A percentile compares a stretch with the other conserved stretches of the same genome.
phyloP scores from a whole-genome alignment of 176 grass and related monocot genomes.

The Bromus sterilis region DNA sequence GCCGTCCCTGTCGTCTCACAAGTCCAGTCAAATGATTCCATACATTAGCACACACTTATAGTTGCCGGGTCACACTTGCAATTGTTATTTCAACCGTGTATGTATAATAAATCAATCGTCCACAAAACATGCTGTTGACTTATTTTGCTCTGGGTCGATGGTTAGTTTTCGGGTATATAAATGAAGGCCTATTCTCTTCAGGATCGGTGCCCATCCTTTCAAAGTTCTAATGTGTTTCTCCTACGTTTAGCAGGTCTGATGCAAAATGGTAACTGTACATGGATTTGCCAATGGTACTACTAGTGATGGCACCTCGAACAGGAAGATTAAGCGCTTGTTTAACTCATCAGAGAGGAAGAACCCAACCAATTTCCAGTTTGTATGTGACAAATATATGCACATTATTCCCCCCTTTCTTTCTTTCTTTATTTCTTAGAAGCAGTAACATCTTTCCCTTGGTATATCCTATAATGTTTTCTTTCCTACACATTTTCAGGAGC shows the following conservation, averaged over 20 bases:
- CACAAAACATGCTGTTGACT: background rate
- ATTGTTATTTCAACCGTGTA: background rate
- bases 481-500: constrained; percentile 30
- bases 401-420: background rate
- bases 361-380: constrained; percentile 36
- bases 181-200: background rate
- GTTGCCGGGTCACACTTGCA: background rate
- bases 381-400: constrained; percentile 11
- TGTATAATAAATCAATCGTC: background rate
- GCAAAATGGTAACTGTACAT: constrained; percentile 32
- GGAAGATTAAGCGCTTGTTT: constrained; percentile 26
- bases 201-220: background rate
- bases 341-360: constrained; percentile 40
- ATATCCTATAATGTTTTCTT: background rate
- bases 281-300: constrained; percentile 4
- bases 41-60: background rate
- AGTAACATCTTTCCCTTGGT: background rate
- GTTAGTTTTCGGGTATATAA: background rate
- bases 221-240: constrained; percentile 8
- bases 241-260: constrained; percentile 27
- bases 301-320: constrained; percentile 17
- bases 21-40: background rate
- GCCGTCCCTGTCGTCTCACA: background rate
- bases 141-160: background rate
- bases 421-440: background rate